Evolutionary conservation across 441 rosid genomes (phyloP).

Genomic region (Aleurites moluccanus): DNA sequence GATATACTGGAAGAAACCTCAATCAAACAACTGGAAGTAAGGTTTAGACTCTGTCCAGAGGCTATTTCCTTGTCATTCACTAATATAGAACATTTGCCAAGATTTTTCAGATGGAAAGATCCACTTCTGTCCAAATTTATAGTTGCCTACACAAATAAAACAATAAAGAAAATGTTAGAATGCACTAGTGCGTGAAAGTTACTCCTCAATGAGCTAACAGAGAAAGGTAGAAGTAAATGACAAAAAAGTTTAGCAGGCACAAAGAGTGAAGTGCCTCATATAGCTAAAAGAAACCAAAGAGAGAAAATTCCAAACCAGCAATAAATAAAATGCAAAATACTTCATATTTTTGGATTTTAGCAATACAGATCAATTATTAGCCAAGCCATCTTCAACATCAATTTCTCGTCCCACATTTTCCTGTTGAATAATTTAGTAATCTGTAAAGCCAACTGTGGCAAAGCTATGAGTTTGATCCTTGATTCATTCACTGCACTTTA

Average conservation of each 20-base stretch:
- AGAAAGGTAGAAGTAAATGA: neutral
- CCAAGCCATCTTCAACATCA: neutral
- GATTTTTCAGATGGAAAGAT: slow-evolving; percentile 69
- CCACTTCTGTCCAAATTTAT: slow-evolving; percentile 68
- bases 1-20: slow-evolving; percentile 50
- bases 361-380: neutral
- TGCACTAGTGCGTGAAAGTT: neutral
- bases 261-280: too few relatives aligned
- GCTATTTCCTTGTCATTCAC: slow-evolving; percentile 69
- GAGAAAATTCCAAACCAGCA: neutral
- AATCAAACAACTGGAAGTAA: slow-evolving; percentile 64
- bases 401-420: neutral
- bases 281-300: neutral
- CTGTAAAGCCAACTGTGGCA: neutral
- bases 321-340: too few relatives aligned
- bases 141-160: slow-evolving; percentile 51
- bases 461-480: neutral
- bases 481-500: neutral
- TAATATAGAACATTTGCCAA: slow-evolving; percentile 62
- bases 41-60: slow-evolving; percentile 61
- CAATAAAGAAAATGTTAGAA: neutral
- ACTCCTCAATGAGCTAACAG: neutral
- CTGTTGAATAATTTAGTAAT: neutral
- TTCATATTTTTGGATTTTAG: neutral
- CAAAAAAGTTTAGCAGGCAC: neutral